Base-by-base conservation (phyloP, 805 yeast genomes). In the Suhomyces vadensis region DNA sequence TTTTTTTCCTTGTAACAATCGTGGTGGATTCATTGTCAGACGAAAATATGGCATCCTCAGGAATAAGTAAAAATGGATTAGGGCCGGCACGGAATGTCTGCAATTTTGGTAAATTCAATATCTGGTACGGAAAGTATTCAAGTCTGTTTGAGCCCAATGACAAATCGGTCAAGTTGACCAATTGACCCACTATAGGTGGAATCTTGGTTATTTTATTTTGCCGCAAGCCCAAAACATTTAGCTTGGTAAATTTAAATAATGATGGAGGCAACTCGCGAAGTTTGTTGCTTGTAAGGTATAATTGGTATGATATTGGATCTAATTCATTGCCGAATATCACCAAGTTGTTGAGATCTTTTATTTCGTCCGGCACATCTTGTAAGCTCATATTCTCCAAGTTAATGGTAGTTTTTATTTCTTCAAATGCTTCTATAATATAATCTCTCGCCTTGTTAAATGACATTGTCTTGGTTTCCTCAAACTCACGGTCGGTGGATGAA, bases 31-130 rank as follows among this genome's bases (percentile, higher is more conserved):
- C 25, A 6, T 23, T 20, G 9, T 6, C 7, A 8, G n/a, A n/a
- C n/a, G n/a, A n/a, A n/a, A 14, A 29, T 29, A 53, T 49, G 4
- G 69, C 73, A 40, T 60, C 65, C 2, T 44, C 58, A 7, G 64
- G 57, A 19, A 57, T 55, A 11, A 51, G 42, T 40, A 55, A 33
- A 42, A 67, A 65, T 6, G 78, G 77, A 49, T 81, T 81, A 1
- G 85, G 85, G 23, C 84, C 75, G 0, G 83, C 75, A 10, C 77
- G 63, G n/a, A 82, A 61, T 1, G 71, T 69, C 14, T 63, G 59
- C 24, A 82, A 55, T 2, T 63, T 54, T 1, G 70, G 62, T 10
- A 82, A 59, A 4, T 71, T 62, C n/a, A 82, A 57, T 5, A 81
- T 73, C 47, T 78, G 78, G 47, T 70, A 73, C 0, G 87, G 86